Percentiles rank a stretch among this genome's conserved stretches.
These are phyloP conservation scores for Dothideomycetes sp. DNA, from an alignment of 2,329 filamentous ascomycete species.

Conservation along the genomic window DNA sequence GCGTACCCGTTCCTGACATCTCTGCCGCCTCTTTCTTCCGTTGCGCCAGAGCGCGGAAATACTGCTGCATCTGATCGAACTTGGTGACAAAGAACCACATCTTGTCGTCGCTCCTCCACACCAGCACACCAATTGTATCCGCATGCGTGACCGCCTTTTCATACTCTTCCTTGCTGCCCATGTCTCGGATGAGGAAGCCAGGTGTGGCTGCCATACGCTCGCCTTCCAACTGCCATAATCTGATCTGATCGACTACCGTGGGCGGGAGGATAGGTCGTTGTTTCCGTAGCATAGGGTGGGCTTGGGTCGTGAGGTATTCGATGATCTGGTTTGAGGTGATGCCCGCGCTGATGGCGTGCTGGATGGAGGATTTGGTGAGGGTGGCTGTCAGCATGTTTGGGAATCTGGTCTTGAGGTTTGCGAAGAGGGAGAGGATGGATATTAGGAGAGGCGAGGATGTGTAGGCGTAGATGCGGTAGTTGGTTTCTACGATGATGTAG, in stretches of 20 bases:
- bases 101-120: conserved; percentile 72
- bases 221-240: conserved; percentile 94
- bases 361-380: conserved; percentile 78
- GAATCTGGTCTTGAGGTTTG: conserved; percentile 78
- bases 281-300: conserved; percentile 85
- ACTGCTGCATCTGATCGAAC: conserved; percentile 78
- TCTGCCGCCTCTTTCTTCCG: conserved; percentile 20
- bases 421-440: conserved; percentile 82
- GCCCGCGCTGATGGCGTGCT: conserved; percentile 74
- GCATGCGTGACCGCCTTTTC: conserved; percentile 63
- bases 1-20: conserved; percentile 1
- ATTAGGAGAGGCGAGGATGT: conserved; percentile 91
- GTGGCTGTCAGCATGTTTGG: conserved; percentile 90
- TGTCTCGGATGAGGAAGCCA: conserved; percentile 86
- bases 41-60: conserved; percentile 50
- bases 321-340: conserved; percentile 96
- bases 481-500: conserved; percentile 94
- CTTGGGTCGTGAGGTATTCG: conserved; percentile 80
- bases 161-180: conserved; percentile 55
- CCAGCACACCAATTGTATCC: conserved; percentile 78
- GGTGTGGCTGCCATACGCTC: conserved; percentile 79
- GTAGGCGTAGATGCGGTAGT: conserved; percentile 95
- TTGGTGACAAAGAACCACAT: conserved; percentile 86
- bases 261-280: conserved; percentile 72
- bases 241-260: conserved; percentile 94